Conservation (phyloP, 2,329 filamentous ascomycete species). For the Exophiala sp. region DNA sequence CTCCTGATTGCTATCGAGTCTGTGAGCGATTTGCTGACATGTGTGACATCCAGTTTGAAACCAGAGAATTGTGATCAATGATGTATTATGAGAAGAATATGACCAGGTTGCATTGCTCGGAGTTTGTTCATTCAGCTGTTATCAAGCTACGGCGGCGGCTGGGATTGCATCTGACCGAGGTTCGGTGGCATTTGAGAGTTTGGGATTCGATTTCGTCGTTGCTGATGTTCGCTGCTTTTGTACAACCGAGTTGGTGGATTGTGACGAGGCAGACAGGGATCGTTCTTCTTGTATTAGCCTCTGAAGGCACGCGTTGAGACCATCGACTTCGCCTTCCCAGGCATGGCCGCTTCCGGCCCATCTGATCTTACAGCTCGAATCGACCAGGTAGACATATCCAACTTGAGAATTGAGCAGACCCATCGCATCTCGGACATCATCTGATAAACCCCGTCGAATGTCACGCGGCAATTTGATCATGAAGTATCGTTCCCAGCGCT, state of each 20-base stretch:
- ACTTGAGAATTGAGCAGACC: constrained; percentile 81
- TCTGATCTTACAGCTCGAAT: constrained; percentile 78
- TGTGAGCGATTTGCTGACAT: constrained; percentile 2
- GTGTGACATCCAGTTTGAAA: constrained; percentile 8
- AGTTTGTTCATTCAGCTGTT: neutral
- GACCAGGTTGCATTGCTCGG: neutral
- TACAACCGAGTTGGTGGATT: constrained; percentile 1
- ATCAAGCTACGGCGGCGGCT: constrained; percentile 6
- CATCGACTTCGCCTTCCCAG: constrained; percentile 38
- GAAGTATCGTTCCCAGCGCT: constrained; percentile 55
- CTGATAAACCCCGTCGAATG: constrained; percentile 46
- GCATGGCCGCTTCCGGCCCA: constrained; percentile 73
- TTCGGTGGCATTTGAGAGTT: neutral
- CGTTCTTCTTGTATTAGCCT: constrained; percentile 42
- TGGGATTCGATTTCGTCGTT: neutral
- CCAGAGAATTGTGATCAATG: constrained; percentile 23
- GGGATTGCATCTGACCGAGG: constrained; percentile 4
- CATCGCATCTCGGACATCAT: constrained; percentile 53
- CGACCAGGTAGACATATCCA: constrained; percentile 87
- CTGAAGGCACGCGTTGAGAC: constrained; percentile 39
- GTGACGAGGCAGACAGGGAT: constrained; percentile 3
- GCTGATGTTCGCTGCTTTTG: constrained; percentile 1
- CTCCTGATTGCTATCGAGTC: neutral
- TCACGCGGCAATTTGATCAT: constrained; percentile 42
- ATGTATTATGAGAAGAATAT: neutral